These are phyloP conservation scores for Verticillium isaacii DNA, from an alignment of 2,329 filamentous ascomycete genomes.

Conservation along the genomic window DNA sequence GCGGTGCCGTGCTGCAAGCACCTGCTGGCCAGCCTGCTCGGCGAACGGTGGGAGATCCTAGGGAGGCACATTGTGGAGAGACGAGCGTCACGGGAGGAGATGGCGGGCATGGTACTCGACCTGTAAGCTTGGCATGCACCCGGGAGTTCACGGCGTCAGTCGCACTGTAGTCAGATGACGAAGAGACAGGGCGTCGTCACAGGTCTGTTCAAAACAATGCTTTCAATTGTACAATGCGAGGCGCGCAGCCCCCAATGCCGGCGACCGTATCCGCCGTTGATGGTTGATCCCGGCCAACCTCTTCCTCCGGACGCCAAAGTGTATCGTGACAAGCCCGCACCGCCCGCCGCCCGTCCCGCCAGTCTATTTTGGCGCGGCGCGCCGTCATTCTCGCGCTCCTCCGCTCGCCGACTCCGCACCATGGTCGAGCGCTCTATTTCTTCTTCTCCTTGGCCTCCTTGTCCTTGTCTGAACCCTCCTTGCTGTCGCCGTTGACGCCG, in stretches of 20 bases:
- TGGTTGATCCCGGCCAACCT: neutral
- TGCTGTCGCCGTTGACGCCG: slow-evolving; percentile 36
- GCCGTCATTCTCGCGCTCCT: neutral
- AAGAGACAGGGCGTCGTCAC: neutral
- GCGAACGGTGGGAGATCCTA: slow-evolving; percentile 59
- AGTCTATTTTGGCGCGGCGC: neutral
- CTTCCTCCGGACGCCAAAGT: neutral
- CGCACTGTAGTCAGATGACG: too few relatives aligned
- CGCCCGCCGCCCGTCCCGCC: neutral
- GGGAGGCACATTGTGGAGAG: slow-evolving; percentile 50
- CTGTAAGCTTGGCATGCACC: neutral
- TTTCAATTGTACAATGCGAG: slow-evolving; percentile 1
- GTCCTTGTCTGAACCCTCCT: slow-evolving; percentile 42
- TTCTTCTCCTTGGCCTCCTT: slow-evolving; percentile 51
- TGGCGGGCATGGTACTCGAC: slow-evolving; percentile 63
- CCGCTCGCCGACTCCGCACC: slow-evolving; percentile 1
- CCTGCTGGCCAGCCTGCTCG: slow-evolving; percentile 76
- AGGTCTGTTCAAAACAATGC: neutral
- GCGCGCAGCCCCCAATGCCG: neutral
- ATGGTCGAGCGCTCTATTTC: slow-evolving; percentile 22
- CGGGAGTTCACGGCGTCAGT: neutral
- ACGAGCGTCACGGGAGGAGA: slow-evolving; percentile 56
- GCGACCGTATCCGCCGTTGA: neutral
- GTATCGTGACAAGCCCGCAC: neutral
- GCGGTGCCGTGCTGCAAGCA: slow-evolving; percentile 74